phyloP scores from a whole-genome alignment of 2,329 filamentous ascomycete genomes.

The Phyllosticta paracitricarpa region DNA sequence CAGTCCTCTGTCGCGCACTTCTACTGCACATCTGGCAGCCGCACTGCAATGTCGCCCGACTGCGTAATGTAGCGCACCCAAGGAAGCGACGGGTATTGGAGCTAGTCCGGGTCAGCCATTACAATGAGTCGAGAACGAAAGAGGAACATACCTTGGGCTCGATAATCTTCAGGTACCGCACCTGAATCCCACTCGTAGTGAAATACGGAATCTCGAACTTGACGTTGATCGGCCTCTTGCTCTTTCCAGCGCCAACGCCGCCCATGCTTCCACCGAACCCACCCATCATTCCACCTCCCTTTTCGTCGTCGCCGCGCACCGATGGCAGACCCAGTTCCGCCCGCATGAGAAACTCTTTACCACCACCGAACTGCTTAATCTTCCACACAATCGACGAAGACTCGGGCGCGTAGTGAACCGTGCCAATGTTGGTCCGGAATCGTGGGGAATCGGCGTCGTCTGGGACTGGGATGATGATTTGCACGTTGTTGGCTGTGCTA shows the following conservation, averaged over 20 bases:
- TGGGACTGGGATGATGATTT: constrained; percentile 92
- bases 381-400: constrained; percentile 99
- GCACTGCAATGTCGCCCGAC: constrained; percentile 89
- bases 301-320: constrained; percentile 89
- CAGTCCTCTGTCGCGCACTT: neutral
- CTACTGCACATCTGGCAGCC: constrained; percentile 80
- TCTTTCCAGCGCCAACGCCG: constrained; percentile 69
- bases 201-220: constrained; percentile 99
- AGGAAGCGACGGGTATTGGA: constrained; percentile 95
- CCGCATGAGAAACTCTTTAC: constrained; percentile 97
- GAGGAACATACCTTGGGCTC: constrained; percentile 76
- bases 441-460: constrained; percentile 94
- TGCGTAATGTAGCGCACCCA: constrained; percentile 99
- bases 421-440: constrained; percentile 95
- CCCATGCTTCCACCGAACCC: constrained; percentile 97
- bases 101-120: constrained; percentile 36
- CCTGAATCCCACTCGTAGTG: constrained; percentile 97
- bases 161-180: constrained; percentile 97
- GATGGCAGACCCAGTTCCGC: constrained; percentile 90
- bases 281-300: constrained; percentile 93
- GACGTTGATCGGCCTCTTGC: constrained; percentile 93
- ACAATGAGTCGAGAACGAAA: neutral
- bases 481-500: constrained; percentile 96
- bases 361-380: constrained; percentile 98
- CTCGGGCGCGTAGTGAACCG: constrained; percentile 94